Base-by-base conservation (phyloP, 495 filamentous ascomycete genomes). In the Penicillium bialowiezense region DNA sequence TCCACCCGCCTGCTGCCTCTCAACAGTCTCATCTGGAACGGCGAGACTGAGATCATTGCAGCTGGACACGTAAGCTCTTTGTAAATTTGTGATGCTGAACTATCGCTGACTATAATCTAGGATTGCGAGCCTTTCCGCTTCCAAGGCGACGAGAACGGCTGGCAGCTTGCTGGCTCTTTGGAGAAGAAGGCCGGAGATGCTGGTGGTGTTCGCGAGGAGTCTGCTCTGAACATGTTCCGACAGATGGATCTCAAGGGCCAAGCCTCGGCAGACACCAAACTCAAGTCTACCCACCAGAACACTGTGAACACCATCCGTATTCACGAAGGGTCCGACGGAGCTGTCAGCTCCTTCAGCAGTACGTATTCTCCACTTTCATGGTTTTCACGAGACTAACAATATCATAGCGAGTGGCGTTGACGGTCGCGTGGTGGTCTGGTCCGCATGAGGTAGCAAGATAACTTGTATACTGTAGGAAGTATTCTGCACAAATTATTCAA, bases 241-340 rank as follows among this genome's bases (percentile, higher is more conserved):
- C 91, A 96, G 71, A 96, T 98, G 95, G 93, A 98, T 65, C 75
- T 97, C 51, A 96, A 91, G 75, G 93, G 93, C 31, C 95, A 96
- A 70, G 68, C 77, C 18, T 85, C 84, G 56, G 90, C 90, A 54
- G 90, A 97, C 63, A 96, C 90, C 7, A 88, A 93, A 70, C 75
- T 97, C 50, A 95, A 93, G 72, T 97, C 93, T 6, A 84, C 92
- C 35, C 93, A 98, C 72, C 93, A 98, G 67, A 98, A 98, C 69
- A 96, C 91, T 24, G 92, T 98, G 60, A 86, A 81, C 58, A 95
- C 84, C 5, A 64, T 97, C 13, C 80, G 93, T 33, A 72, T 77
- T 13, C 96, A 86, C 63, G 85, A 93, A 52, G 79, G 79, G 14
- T 65, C 71, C 29, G 80, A 80, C 17, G 86, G 80, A 9, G 59